phyloP scores from a whole-genome alignment of 2,329 filamentous ascomycete genomes.

The Fonsecaea multimorphosa region DNA sequence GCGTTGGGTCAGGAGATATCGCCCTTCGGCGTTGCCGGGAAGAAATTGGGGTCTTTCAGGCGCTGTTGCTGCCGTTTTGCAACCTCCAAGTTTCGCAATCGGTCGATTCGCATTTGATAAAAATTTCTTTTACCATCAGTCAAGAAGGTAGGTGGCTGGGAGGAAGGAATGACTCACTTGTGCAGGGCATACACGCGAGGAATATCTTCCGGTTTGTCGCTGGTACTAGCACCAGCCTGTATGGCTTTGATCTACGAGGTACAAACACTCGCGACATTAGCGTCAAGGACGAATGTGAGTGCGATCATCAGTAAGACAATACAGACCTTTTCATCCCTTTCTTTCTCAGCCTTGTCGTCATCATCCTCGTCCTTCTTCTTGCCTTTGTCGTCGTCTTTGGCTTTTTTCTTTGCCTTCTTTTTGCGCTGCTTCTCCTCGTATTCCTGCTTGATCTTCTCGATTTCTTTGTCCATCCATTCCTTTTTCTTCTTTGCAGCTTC shows the following conservation, averaged over 20 bases:
- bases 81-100: conserved; percentile 76
- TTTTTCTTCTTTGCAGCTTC: conserved; percentile 52
- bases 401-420: conserved; percentile 68
- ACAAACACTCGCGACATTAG: neutral
- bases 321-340: conserved; percentile 62
- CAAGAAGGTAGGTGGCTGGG: conserved; percentile 24
- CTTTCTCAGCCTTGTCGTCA: conserved; percentile 52
- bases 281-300: neutral
- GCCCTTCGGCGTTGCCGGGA: conserved; percentile 81
- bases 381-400: conserved; percentile 56
- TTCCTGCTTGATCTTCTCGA: conserved; percentile 56
- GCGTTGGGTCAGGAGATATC: conserved; percentile 41
- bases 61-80: conserved; percentile 83
- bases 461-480: conserved; percentile 52
- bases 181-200: conserved; percentile 84
- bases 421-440: conserved; percentile 79
- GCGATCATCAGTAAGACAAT: neutral
- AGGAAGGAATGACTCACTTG: conserved; percentile 61
- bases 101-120: conserved; percentile 82
- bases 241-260: conserved; percentile 58
- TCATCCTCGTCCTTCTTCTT: conserved; percentile 57
- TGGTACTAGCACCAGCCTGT: conserved; percentile 52
- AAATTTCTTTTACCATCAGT: conserved; percentile 63
- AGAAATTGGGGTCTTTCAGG: conserved; percentile 76
- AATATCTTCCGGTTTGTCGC: conserved; percentile 61